phyloP scores from a whole-genome alignment of 371 early-diverging fungal genomes.

The Rhizomucor pusillus region DNA sequence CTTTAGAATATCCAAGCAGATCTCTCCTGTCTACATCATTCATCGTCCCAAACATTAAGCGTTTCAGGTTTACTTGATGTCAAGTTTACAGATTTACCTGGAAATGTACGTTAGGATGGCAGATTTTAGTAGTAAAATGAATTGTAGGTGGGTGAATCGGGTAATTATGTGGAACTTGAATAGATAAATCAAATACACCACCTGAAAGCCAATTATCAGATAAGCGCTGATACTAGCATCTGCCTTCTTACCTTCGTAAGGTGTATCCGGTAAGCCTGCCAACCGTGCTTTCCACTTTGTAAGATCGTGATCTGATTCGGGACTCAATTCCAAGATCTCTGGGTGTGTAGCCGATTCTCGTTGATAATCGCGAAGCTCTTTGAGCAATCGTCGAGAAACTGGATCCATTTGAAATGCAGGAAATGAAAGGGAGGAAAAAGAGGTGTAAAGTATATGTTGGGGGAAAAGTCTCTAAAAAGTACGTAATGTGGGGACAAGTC shows the following conservation, averaged over 20 bases:
- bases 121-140: conserved; percentile 74
- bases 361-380: conserved; percentile 61
- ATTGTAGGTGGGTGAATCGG: conserved; percentile 76
- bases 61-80: neutral
- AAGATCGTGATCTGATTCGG: conserved; percentile 76
- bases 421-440: conserved; percentile 4
- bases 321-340: conserved; percentile 59
- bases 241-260: conserved; percentile 68
- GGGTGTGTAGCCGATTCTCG: conserved; percentile 50
- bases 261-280: conserved; percentile 76
- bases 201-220: conserved; percentile 27
- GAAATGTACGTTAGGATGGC: conserved; percentile 81
- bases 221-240: too few species aligned
- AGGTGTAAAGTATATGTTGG: neutral
- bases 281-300: conserved; percentile 87
- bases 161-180: conserved; percentile 60
- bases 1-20: conserved; percentile 82
- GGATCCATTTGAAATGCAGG: conserved; percentile 33
- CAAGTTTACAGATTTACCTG: conserved; percentile 41
- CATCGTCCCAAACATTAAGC: neutral
- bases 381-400: conserved; percentile 60
- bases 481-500: too few species aligned
- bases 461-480: too few species aligned
- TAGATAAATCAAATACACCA: conserved; percentile 57
- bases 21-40: conserved; percentile 67